Conservation (phyloP, 306 rosid genomes). For the Leucaena leucocephala region DNA sequence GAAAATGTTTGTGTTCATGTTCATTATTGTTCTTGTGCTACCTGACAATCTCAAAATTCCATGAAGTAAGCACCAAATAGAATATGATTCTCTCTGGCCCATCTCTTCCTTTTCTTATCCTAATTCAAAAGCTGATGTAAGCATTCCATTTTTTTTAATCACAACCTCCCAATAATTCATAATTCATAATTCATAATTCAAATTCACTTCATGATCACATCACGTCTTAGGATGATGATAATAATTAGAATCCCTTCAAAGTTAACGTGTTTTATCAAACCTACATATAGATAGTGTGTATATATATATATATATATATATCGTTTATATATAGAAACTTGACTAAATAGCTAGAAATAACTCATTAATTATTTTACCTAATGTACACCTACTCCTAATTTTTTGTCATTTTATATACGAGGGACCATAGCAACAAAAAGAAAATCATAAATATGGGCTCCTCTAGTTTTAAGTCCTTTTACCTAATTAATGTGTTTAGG, state of each 20-base stretch:
- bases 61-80: slow-evolving; percentile 45
- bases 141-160: not conserved
- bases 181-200: not conserved
- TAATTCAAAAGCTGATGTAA: slow-evolving; percentile 36
- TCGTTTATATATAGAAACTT: not conserved
- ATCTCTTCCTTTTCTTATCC: slow-evolving; percentile 29
- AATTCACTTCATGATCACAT: not conserved
- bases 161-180: not conserved
- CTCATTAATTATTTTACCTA: not conserved
- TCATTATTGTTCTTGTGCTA: not conserved
- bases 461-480: not conserved
- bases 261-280: not conserved
- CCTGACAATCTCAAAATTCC: slow-evolving; percentile 54
- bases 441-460: not conserved
- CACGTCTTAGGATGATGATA: not conserved
- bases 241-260: not conserved
- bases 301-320: no score
- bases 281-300: not conserved
- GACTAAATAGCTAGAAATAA: not conserved
- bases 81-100: slow-evolving; percentile 39
- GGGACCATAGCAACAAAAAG: no score
- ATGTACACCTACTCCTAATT: no score
- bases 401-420: no score
- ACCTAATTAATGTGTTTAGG: not conserved
- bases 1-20: slow-evolving; percentile 20